Evolutionary conservation across 1,284 basidiomycete genomes (phyloP).

Genomic region (Mycena sp.): DNA sequence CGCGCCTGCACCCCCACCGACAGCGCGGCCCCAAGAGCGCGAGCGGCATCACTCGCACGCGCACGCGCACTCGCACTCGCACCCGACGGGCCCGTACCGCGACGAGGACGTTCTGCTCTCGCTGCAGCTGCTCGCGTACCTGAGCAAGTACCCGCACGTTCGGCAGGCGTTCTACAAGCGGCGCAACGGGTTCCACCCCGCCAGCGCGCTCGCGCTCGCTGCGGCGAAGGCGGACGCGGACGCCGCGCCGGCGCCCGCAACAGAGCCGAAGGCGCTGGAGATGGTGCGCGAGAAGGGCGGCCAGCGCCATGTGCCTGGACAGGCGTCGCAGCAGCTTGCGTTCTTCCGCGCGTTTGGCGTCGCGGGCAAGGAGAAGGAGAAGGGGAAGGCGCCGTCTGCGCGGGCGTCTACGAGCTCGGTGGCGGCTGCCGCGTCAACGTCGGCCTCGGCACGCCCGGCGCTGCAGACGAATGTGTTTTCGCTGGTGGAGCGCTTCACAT

Average conservation of each 20-base stretch:
- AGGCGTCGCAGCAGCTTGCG: slow-evolving; percentile 39
- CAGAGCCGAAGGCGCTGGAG: slow-evolving; percentile 25
- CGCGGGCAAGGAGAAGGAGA: slow-evolving; percentile 53
- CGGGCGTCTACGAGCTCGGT: neutral
- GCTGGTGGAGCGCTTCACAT: slow-evolving; percentile 95
- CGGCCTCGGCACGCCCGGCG: slow-evolving; percentile 45
- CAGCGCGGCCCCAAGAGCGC: slow-evolving; percentile 15
- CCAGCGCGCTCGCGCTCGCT: slow-evolving; percentile 47
- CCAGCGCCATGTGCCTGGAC: slow-evolving; percentile 9
- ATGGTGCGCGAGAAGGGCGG: slow-evolving; percentile 23
- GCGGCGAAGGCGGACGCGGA: slow-evolving; percentile 43
- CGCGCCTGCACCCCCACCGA: neutral
- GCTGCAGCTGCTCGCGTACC: slow-evolving; percentile 93
- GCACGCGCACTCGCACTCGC: slow-evolving; percentile 44
- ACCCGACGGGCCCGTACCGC: slow-evolving; percentile 72
- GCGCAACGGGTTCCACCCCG: slow-evolving; percentile 78
- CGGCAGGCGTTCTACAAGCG: slow-evolving; percentile 96
- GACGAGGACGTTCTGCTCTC: slow-evolving; percentile 95
- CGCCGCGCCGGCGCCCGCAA: slow-evolving; percentile 26
- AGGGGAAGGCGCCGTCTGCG: slow-evolving; percentile 29
- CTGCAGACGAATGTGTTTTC: slow-evolving; percentile 89
- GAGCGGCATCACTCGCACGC: slow-evolving; percentile 40
- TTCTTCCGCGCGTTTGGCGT: slow-evolving; percentile 49
- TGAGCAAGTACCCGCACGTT: slow-evolving; percentile 98
- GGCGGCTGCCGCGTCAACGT: slow-evolving; percentile 16